Evolutionary conservation across 495 filamentous ascomycete genomes (phyloP).

Genomic region (Penicillium daleae): DNA sequence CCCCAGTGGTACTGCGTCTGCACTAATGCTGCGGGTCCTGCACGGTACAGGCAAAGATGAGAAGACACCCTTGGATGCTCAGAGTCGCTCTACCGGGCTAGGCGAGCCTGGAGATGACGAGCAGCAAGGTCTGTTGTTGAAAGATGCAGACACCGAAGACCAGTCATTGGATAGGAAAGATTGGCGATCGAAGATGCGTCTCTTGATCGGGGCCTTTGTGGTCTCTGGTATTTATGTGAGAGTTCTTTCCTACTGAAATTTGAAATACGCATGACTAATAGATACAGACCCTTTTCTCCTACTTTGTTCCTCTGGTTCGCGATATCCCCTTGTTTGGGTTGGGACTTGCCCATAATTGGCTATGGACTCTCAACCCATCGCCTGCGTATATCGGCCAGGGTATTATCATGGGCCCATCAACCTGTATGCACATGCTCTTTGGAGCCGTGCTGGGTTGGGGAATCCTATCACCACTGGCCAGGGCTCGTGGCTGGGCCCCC

Average conservation of each 20-base stretch:
- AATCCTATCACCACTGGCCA: slow-evolving; percentile 85
- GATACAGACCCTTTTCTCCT: slow-evolving; percentile 77
- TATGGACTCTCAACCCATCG: slow-evolving; percentile 96
- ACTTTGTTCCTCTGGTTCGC: slow-evolving; percentile 86
- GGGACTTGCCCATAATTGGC: slow-evolving; percentile 74
- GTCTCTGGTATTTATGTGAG: slow-evolving; percentile 59
- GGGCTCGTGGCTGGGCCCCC: slow-evolving; percentile 84
- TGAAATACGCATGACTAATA: slow-evolving; percentile 19
- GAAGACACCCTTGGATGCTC: slow-evolving; percentile 17
- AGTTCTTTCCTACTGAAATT: not conserved
- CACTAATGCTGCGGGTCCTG: slow-evolving; percentile 85
- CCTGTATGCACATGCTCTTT: slow-evolving; percentile 93
- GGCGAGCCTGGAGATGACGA: slow-evolving; percentile 20
- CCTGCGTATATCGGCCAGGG: slow-evolving; percentile 87
- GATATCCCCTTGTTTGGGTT: slow-evolving; percentile 84
- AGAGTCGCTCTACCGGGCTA: slow-evolving; percentile 16
- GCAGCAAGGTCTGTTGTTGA: slow-evolving; percentile 26
- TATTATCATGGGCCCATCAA: slow-evolving; percentile 85
- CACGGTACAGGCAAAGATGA: slow-evolving; percentile 63
- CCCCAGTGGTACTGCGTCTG: slow-evolving; percentile 92
- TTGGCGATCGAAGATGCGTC: slow-evolving; percentile 66
- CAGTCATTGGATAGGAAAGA: slow-evolving; percentile 48
- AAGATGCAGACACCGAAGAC: slow-evolving; percentile 30
- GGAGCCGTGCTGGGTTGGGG: slow-evolving; percentile 92
- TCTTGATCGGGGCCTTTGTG: slow-evolving; percentile 61